Base-by-base conservation (phyloP, 2,329 filamentous ascomycete species). In the Pestalotiopsis sp. region DNA sequence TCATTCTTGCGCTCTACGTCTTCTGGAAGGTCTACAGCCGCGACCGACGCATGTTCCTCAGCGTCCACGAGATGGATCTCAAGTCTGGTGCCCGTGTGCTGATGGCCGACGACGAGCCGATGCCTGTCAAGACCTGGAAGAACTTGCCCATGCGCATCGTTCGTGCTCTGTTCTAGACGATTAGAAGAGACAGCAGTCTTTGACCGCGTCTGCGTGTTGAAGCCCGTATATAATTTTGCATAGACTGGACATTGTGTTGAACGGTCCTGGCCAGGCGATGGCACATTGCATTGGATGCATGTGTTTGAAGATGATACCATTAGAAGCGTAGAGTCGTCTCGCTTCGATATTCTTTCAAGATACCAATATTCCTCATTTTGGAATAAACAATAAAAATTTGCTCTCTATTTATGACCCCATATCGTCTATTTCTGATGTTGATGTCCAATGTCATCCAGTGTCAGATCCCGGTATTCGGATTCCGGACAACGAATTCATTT, bases 11-110 rank as follows among this genome's bases (percentile, higher is more conserved):
- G 0, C 85, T 89, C 72, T 93, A 91, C 76, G 64, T 94, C 6
- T 84, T 82, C 13, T 94, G 92, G 83, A 94, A 94, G 81, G 1
- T 92, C 58, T 87, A 77, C 59, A 77, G 80, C 17, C 75, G 81
- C 70, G 86, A 87, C 76, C 85, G 84, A 77, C 88, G 86, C n/a
- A 77, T 87, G 25, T 84, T 91, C 69, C 81, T 93, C 25, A 84
- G 86, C 2, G 81, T 85, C 7, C 80, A 80, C 52, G 84, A 91
- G 63, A 90, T 92, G 70, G 90, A 92, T 72, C 84, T 92, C 68
- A 86, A 86, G 75, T 84, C 84, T 39, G 90, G 89, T 45, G 82
- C 87, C 65, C 83, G 88, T 61, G 83, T 87, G 72, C 80, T 88
- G 64, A 82, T 89, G 67, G 86, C 84, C 75, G 84, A 86, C 4